These are phyloP conservation scores for Phlyctochytrium planicorne DNA, from an alignment of 192 early-diverging fungal genomes.

Conservation along the genomic window DNA sequence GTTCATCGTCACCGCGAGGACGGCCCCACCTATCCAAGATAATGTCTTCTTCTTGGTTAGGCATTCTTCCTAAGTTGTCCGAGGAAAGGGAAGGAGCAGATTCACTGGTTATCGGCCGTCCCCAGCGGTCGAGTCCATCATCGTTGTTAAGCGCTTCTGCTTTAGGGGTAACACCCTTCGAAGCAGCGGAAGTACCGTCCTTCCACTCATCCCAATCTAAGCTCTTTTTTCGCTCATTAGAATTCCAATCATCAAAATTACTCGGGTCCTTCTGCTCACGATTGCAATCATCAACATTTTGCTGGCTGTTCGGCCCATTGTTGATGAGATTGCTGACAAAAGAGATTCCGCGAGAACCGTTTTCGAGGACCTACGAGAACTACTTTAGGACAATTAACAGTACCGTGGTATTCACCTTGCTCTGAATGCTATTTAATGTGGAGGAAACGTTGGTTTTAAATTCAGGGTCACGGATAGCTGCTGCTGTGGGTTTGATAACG, in stretches of 20 bases:
- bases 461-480: slow-evolving; percentile 47
- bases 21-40: too few species aligned
- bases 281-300: too few species aligned
- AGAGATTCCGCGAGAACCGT: slow-evolving; percentile 32
- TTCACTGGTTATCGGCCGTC: neutral
- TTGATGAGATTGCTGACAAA: slow-evolving; percentile 32
- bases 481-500: slow-evolving; percentile 48
- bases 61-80: neutral
- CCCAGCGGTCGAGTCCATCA: neutral
- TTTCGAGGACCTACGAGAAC: slow-evolving; percentile 25
- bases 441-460: slow-evolving; percentile 41
- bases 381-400: neutral
- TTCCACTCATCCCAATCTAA: neutral
- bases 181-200: neutral
- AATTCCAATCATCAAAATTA: neutral
- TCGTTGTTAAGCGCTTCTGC: neutral
- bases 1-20: too few species aligned
- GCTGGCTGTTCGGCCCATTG: slow-evolving; percentile 16
- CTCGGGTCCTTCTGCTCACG: neutral
- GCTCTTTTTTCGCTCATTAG: neutral
- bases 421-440: slow-evolving; percentile 30
- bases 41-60: too few species aligned
- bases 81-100: neutral
- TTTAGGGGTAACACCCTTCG: neutral
- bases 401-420: slow-evolving; percentile 22